phyloP scores from a whole-genome alignment of 305 asterid species.

The Fraxinus sp. region DNA sequence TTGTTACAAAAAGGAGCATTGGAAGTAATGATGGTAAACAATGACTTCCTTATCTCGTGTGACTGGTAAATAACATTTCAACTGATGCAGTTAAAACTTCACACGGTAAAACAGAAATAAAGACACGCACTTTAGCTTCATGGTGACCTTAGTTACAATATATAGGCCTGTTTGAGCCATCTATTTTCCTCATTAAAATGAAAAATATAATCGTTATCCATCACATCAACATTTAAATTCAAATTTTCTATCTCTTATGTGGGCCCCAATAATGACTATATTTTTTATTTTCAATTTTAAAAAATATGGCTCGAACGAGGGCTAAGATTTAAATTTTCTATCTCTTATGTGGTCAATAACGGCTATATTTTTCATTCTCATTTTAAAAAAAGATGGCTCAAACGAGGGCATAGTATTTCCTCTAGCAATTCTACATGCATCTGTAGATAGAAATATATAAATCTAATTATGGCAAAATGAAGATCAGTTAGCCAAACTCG shows the following conservation, averaged over 20 bases:
- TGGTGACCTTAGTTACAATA: not conserved
- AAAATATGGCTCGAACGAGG: too few relatives aligned
- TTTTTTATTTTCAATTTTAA: too few relatives aligned
- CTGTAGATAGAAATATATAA: not conserved
- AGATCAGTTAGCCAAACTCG: not conserved
- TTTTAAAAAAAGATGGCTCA: too few relatives aligned
- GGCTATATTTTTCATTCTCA: too few relatives aligned
- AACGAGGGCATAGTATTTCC: not conserved
- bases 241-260: too few relatives aligned
- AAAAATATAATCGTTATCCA: too few relatives aligned
- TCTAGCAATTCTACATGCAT: not conserved
- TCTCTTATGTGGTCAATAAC: too few relatives aligned
- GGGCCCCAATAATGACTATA: too few relatives aligned
- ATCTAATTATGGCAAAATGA: not conserved
- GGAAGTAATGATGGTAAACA: not conserved
- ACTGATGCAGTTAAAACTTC: not conserved
- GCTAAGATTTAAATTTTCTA: too few relatives aligned
- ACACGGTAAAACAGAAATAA: not conserved
- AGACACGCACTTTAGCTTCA: not conserved
- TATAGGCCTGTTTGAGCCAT: not conserved
- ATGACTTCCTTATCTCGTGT: not conserved
- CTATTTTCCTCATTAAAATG: too few relatives aligned
- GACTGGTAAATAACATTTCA: not conserved
- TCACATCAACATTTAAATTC: too few relatives aligned
- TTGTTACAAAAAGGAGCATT: not conserved